Percentiles rank a stretch among this genome's conserved stretches.
These are phyloP conservation scores for Pinus taeda DNA, from an alignment of 75 land plant genomes.

Conservation along the genomic window DNA sequence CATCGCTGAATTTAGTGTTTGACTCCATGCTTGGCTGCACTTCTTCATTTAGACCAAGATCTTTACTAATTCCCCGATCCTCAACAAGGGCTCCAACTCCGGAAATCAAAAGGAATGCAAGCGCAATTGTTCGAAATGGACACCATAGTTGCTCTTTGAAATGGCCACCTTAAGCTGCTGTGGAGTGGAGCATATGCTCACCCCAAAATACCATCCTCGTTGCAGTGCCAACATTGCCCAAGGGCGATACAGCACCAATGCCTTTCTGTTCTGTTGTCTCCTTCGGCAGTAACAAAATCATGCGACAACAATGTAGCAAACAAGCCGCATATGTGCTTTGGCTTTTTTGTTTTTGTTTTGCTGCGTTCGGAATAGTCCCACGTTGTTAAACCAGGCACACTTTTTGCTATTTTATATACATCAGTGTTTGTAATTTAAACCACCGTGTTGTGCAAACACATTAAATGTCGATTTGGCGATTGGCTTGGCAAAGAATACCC, in stretches of 20 bases:
- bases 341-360: no score
- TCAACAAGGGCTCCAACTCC: slow-evolving; percentile 94
- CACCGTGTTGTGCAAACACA: no score
- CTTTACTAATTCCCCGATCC: slow-evolving; percentile 92
- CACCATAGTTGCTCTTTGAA: slow-evolving; percentile 96
- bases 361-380: no score
- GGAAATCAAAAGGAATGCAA: slow-evolving; percentile 85
- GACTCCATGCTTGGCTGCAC: slow-evolving; percentile 95
- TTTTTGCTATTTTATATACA: no score
- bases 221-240: slow-evolving; percentile 53
- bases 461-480: no score
- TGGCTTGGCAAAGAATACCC: no score
- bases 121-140: slow-evolving; percentile 73
- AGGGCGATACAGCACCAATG: slow-evolving; percentile 41
- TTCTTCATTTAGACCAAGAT: slow-evolving; percentile 92
- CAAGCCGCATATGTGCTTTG: no score
- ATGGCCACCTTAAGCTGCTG: slow-evolving; percentile 68
- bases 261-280: slow-evolving; percentile 29
- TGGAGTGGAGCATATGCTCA: slow-evolving; percentile 89
- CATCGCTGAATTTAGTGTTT: slow-evolving; percentile 92
- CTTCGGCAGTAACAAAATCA: no score
- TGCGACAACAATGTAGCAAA: no score
- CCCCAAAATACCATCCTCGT: slow-evolving; percentile 84
- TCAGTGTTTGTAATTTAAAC: no score
- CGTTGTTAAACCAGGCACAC: no score